Conservation (phyloP, 495 filamentous ascomycete genomes). For the Aspergillus saccharolyticus region DNA sequence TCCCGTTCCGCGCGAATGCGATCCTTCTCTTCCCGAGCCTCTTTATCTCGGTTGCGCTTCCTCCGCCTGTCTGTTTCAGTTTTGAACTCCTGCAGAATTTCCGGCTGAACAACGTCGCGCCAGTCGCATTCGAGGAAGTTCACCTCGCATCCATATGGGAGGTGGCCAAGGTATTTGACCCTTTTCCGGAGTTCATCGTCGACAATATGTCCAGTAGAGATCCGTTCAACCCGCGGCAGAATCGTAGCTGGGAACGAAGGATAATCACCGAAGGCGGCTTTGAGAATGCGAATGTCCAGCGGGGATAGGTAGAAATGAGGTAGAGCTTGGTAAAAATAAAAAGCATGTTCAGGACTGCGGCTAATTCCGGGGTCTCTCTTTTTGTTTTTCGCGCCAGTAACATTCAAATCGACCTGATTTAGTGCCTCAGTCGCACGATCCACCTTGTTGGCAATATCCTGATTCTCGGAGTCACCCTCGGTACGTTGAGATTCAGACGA, state of each 20-base stretch:
- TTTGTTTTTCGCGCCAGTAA: constrained; percentile 20
- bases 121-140: constrained; percentile 95
- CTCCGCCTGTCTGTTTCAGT: constrained; percentile 73
- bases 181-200: constrained; percentile 85
- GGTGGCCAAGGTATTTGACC: constrained; percentile 84
- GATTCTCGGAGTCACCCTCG: constrained; percentile 7
- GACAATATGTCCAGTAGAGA: constrained; percentile 84
- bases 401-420: constrained; percentile 19
- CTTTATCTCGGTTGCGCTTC: constrained; percentile 80
- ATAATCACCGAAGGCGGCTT: constrained; percentile 82
- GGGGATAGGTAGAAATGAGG: constrained; percentile 90
- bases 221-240: constrained; percentile 84
- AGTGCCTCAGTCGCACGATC: constrained; percentile 29
- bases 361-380: constrained; percentile 20
- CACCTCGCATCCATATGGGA: constrained; percentile 90
- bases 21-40: constrained; percentile 83
- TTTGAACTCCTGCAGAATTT: constrained; percentile 68
- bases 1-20: constrained; percentile 79
- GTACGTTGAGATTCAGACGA: neutral
- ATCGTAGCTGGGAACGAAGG: constrained; percentile 81
- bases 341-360: constrained; percentile 35
- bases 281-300: constrained; percentile 92
- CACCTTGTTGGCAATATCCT: constrained; percentile 18
- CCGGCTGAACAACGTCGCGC: constrained; percentile 78
- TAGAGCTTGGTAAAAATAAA: constrained; percentile 87